Evolutionary conservation across 768 basidiomycete genomes (phyloP).

Genomic region (Tulasnella calospora): DNA sequence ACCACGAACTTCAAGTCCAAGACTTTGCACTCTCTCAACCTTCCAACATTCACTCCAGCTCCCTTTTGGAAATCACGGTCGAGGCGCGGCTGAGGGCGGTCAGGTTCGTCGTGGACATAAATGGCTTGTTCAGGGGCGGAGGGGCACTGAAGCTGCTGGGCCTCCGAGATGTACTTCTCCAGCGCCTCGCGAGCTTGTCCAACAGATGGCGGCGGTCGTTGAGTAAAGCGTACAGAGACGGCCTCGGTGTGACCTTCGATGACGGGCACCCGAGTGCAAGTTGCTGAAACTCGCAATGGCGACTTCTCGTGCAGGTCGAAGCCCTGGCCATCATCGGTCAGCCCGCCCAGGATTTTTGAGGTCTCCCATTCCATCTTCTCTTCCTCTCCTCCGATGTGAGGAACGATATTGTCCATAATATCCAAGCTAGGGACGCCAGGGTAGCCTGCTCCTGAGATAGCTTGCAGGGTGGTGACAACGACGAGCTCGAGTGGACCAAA

Average conservation of each 20-base stretch:
- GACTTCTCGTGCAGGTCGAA: slow-evolving; percentile 83
- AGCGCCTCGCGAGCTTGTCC: slow-evolving; percentile 86
- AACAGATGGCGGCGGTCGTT: slow-evolving; percentile 73
- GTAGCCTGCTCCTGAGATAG: slow-evolving; percentile 97
- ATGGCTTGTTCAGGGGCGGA: slow-evolving; percentile 81
- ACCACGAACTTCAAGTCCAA: slow-evolving; percentile 95
- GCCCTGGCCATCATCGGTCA: slow-evolving; percentile 49
- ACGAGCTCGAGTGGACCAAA: slow-evolving; percentile 93
- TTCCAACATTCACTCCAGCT: slow-evolving; percentile 83
- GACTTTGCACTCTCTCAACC: slow-evolving; percentile 85
- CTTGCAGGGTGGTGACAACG: slow-evolving; percentile 94
- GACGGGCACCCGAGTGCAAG: slow-evolving; percentile 93
- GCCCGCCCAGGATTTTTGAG: slow-evolving; percentile 88
- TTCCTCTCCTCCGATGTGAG: slow-evolving; percentile 88
- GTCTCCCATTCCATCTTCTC: slow-evolving; percentile 99
- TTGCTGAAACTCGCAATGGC: slow-evolving; percentile 84
- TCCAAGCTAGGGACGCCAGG: slow-evolving; percentile 87
- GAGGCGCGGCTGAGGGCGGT: slow-evolving; percentile 89
- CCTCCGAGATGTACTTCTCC: slow-evolving; percentile 64
- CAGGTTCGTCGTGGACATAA: slow-evolving; percentile 86
- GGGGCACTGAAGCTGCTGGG: slow-evolving; percentile 70
- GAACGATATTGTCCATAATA: slow-evolving; percentile 93
- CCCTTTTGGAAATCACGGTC: slow-evolving; percentile 89
- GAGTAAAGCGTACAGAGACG: slow-evolving; percentile 78
- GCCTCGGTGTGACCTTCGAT: slow-evolving; percentile 92